Evolutionary conservation across 371 early-diverging fungal species (phyloP), one percentile per base, ranked within the genome.

Genomic region (Circinella umbellata): DNA sequence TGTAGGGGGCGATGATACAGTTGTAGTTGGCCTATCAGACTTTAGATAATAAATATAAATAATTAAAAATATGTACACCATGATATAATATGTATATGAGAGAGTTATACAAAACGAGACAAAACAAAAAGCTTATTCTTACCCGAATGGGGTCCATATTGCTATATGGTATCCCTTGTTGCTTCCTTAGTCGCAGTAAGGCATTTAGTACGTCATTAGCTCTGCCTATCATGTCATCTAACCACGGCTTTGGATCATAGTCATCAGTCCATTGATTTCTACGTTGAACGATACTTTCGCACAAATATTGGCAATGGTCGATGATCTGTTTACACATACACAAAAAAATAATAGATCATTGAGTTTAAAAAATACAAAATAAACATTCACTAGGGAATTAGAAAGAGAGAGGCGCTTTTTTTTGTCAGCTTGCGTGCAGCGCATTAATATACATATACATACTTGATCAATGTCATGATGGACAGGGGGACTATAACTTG

Each of bases 181-280:
- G 78, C 61, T 83, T 83, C 35, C 80, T 72, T n/a, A 83, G 64
- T 36, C 80, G 72, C 60, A 80, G 67, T 37, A 83, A 68, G 27
- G 80, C 80, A 74, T 83, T 80, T 1, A 83, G 66, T 4, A 83
- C 73, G 54, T 83, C 74, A 47, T 83, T 83, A 3, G 83, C 79
- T 66, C 74, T 75, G 6, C 69, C 66, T 62, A 83, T 79, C 83
- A 83, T 80, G 27, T 83, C 80, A 55, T 83, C 80, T 54, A 83
- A 47, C 80, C 80, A 80, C 38, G 83, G 83, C 27, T 64, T 64
- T 63, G 55, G 53, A 65, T 69, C 66, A 46, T 60, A 66, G 49
- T 66, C 48, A 63, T 71, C 62, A 10, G 61, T 37, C 42, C 69
- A 59, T 20, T 63, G 18, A 18, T 37, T 51, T 63, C 66, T 74